A percentile compares a stretch with the other conserved stretches of the same genome.
phyloP scores from a whole-genome alignment of 2,329 filamentous ascomycete species.

The Penicillium griseofulvum region DNA sequence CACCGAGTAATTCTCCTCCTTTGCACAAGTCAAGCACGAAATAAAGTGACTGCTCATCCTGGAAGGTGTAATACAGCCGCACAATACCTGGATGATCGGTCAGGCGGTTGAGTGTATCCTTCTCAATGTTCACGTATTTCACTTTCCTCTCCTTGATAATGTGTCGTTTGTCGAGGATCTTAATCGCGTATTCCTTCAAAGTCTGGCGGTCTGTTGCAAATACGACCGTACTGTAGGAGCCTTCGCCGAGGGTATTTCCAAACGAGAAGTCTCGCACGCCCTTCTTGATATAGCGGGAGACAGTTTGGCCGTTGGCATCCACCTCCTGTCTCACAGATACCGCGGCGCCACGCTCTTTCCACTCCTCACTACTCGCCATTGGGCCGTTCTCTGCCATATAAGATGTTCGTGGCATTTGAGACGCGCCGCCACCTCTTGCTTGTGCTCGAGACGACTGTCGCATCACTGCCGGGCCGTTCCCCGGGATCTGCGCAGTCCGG shows the following conservation, averaged over 20 bases:
- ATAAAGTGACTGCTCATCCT: slow-evolving; percentile 93
- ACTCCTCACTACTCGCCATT: slow-evolving; percentile 75
- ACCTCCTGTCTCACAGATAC: slow-evolving; percentile 77
- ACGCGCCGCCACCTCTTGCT: slow-evolving; percentile 45
- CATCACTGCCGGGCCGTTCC: slow-evolving; percentile 65
- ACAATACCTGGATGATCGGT: slow-evolving; percentile 97
- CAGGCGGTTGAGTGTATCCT: slow-evolving; percentile 92
- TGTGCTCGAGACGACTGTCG: slow-evolving; percentile 74
- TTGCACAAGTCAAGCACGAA: slow-evolving; percentile 94
- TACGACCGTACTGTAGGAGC: slow-evolving; percentile 95
- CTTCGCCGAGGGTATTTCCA: slow-evolving; percentile 84
- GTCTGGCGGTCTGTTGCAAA: slow-evolving; percentile 91
- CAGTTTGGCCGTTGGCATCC: slow-evolving; percentile 77
- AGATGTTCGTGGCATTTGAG: slow-evolving; percentile 42
- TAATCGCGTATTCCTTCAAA: slow-evolving; percentile 94
- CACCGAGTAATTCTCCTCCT: slow-evolving; percentile 85
- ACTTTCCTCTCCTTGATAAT: slow-evolving; percentile 99
- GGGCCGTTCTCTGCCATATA: slow-evolving; percentile 58
- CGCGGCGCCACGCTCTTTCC: slow-evolving; percentile 93
- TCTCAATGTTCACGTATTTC: slow-evolving; percentile 99
- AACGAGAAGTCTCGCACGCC: slow-evolving; percentile 97
- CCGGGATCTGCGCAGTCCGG: slow-evolving; percentile 57
- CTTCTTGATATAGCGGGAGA: slow-evolving; percentile 86
- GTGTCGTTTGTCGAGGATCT: slow-evolving; percentile 95
- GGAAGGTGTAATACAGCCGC: slow-evolving; percentile 96